Evolutionary conservation across 1,284 basidiomycete genomes (phyloP), one percentile per base, ranked within the genome.

Genomic region (Malassezia globosa): DNA sequence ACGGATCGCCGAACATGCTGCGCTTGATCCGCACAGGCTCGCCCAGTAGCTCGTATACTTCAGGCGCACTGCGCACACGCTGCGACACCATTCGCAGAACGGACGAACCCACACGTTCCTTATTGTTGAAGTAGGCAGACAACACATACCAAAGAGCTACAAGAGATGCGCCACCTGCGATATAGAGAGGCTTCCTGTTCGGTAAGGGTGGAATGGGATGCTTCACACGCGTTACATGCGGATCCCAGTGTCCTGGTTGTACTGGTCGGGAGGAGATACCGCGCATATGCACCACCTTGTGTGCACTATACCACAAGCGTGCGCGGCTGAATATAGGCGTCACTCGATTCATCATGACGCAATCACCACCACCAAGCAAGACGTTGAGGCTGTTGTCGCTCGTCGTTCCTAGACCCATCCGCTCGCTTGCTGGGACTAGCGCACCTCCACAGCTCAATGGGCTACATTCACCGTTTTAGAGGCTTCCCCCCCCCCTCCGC

Each of bases 101-200:
- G 10, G 48, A 53, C 0, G 47, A 49, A 7, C 52, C 44, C 11
- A 64, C 51, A 31, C 62, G 58, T 37, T 66, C 64, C 33, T 63
- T 61, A 48, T 66, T 66, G n/a, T 60, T 66, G 4, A 61, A 54
- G 44, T 59, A 63, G 8, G 58, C 7, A 4, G 61, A 58, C 25
- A 64, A 60, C 0, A 33, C 55, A 1, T 45, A 46, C 64, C 64
- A 66, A 2, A 51, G 50, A 3, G 38, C 44, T 1, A 61, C 29
- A 4, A 47, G 23, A 11, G 44, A 37, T 10, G 38, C 33, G 10
- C 44, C 50, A 7, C 31, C 50, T 6, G 31, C 7, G 21, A 52
- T 46, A 33, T 37, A 42, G 23, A 37, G 36, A n/a, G 40, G 44
- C 26, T 40, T 42, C 19, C 43, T 37, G 34, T 51, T 51, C 42